These are phyloP conservation scores for Plantago ovata DNA, from an alignment of 257 asterid species.

Conservation along the genomic window DNA sequence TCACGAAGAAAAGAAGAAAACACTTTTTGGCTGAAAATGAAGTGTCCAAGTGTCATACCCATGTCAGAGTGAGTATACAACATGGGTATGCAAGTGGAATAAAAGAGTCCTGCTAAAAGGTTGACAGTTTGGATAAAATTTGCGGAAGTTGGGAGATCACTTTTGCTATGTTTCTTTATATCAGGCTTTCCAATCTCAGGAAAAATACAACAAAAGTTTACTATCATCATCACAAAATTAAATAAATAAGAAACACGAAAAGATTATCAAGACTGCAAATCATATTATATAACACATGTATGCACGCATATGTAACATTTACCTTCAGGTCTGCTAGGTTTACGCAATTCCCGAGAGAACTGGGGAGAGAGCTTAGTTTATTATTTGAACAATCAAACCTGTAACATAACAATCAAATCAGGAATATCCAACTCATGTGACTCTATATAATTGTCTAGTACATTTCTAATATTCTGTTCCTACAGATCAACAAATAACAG, in stretches of 20 bases:
- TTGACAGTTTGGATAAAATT: too few species aligned
- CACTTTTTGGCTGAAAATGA: too few species aligned
- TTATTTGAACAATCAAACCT: slow-evolving; percentile 96
- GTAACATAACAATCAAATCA: slow-evolving; percentile 23
- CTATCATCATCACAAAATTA: background rate
- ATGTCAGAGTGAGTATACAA: too few species aligned
- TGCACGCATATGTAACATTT: background rate
- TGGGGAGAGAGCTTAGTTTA: slow-evolving; percentile 61
- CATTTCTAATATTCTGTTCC: slow-evolving; percentile 4
- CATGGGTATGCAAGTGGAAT: too few species aligned
- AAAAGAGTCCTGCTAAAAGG: too few species aligned
- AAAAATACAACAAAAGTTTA: too few species aligned
- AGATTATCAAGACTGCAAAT: slow-evolving; percentile 8
- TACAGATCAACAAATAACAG: background rate
- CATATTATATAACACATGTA: slow-evolving; percentile 3
- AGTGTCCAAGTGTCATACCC: too few species aligned
- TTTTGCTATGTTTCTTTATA: too few species aligned
- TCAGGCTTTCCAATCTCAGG: too few species aligned
- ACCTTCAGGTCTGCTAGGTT: slow-evolving; percentile 84
- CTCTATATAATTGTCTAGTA: background rate
- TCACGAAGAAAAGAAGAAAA: too few species aligned
- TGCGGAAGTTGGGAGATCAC: too few species aligned
- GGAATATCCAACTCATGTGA: slow-evolving; percentile 18
- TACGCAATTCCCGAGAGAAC: slow-evolving; percentile 65
- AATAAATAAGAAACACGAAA: background rate